These are phyloP conservation scores for Cyphellophora europaea DNA, from an alignment of 2,329 filamentous ascomycete genomes.

Conservation along the genomic window DNA sequence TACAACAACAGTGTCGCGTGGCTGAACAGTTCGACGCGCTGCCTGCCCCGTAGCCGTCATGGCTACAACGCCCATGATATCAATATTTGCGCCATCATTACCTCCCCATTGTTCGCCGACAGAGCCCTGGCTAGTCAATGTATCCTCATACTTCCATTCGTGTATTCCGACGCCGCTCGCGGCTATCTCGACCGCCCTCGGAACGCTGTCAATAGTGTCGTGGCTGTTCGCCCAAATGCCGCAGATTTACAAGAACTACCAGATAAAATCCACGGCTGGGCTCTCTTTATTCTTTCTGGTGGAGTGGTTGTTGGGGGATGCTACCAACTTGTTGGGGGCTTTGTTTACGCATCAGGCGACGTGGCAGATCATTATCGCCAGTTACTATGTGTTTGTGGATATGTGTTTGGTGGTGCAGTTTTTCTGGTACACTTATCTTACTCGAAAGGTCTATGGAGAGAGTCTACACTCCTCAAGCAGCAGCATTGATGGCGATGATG, in stretches of 20 bases:
- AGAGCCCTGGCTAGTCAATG: conserved; percentile 44
- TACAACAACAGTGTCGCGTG: too few relatives aligned
- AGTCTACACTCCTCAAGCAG: conserved; percentile 19
- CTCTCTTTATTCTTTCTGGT: conserved; percentile 56
- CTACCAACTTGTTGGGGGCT: conserved; percentile 54
- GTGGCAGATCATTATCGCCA: conserved; percentile 58
- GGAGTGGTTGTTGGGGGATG: conserved; percentile 57
- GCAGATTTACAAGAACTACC: conserved; percentile 61
- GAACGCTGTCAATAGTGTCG: conserved; percentile 53
- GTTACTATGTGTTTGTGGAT: conserved; percentile 59
- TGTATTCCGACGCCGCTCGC: conserved; percentile 57
- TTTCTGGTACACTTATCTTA: conserved; percentile 54
- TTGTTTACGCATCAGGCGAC: conserved; percentile 54
- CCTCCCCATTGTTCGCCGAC: conserved; percentile 53
- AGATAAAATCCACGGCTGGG: conserved; percentile 54
- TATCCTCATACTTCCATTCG: conserved; percentile 52
- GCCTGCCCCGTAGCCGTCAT: too few relatives aligned
- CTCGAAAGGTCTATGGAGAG: conserved; percentile 35
- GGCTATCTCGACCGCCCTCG: conserved; percentile 51
- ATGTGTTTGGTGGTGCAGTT: conserved; percentile 53
- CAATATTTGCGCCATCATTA: conserved; percentile 20
- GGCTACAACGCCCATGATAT: background rate
- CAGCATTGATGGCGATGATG: conserved; percentile 20
- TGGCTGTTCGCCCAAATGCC: conserved; percentile 63
- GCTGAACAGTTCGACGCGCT: too few relatives aligned